phyloP scores from a whole-genome alignment of 257 asterid genomes.

The Linderniella brevidens region DNA sequence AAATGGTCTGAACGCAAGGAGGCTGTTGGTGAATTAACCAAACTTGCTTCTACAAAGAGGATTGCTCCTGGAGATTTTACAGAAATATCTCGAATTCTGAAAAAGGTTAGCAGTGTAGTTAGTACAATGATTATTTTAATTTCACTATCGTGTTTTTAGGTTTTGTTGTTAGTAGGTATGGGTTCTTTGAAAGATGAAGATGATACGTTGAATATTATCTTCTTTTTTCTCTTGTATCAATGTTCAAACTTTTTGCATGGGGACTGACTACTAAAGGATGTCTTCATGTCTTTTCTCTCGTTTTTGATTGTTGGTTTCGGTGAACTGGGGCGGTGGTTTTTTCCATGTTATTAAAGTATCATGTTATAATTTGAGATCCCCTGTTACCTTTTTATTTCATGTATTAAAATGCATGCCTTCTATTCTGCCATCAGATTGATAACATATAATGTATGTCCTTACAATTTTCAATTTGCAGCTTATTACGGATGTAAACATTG shows the following conservation, averaged over 20 bases:
- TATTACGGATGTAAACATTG: conserved; percentile 91
- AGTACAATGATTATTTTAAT: neutral
- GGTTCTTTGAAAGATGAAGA: too few relatives aligned
- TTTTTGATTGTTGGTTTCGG: too few relatives aligned
- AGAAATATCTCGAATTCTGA: conserved; percentile 86
- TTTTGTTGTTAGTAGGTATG: neutral
- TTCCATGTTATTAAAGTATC: too few relatives aligned
- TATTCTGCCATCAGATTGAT: neutral
- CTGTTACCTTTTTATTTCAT: too few relatives aligned
- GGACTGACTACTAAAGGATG: too few relatives aligned
- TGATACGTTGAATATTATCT: too few relatives aligned
- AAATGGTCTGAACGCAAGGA: conserved; percentile 99
- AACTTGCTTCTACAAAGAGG: conserved; percentile 89
- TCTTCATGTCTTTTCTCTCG: too few relatives aligned
- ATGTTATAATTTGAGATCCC: too few relatives aligned
- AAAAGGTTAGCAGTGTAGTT: conserved; percentile 41
- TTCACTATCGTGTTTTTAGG: neutral
- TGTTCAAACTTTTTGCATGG: too few relatives aligned
- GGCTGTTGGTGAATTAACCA: conserved; percentile 89
- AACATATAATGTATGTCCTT: conserved; percentile 8
- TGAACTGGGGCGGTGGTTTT: too few relatives aligned
- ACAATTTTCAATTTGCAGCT: conserved; percentile 43
- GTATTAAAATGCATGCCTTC: too few relatives aligned
- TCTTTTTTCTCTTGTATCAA: too few relatives aligned
- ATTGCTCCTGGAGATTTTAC: conserved; percentile 96